Evolutionary conservation across 768 basidiomycete genomes (phyloP).

Genomic region (Amanita pseudoporphyria): DNA sequence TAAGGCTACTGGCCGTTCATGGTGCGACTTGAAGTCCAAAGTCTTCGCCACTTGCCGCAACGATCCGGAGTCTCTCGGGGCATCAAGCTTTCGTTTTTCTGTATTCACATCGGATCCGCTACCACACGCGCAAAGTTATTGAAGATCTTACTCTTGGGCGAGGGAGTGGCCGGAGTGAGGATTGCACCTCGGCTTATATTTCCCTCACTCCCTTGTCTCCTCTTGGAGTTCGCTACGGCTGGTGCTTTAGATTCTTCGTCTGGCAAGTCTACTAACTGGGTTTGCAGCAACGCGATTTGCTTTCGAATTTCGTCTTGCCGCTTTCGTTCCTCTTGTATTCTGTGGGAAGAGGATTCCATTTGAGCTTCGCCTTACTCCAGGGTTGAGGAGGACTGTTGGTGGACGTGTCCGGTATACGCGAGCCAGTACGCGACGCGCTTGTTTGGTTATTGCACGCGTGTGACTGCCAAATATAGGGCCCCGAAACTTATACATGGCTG

Average conservation of each 20-base stretch:
- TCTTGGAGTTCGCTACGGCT: constrained; percentile 41
- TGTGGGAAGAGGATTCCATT: constrained; percentile 50
- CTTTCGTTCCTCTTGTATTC: constrained; percentile 25
- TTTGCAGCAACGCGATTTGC: constrained; percentile 48
- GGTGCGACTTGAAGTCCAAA: constrained; percentile 3
- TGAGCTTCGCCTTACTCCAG: neutral
- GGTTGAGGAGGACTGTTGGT: constrained; percentile 8
- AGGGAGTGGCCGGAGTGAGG: constrained; percentile 52
- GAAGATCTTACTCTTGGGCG: constrained; percentile 30
- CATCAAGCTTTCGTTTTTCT: constrained; percentile 36
- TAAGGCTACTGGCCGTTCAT: constrained; percentile 2
- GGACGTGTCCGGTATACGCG: neutral
- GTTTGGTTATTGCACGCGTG: no score
- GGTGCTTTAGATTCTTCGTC: constrained; percentile 15
- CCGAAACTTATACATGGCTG: no score
- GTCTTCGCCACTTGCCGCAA: neutral
- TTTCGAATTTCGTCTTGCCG: constrained; percentile 40
- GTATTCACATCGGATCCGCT: constrained; percentile 9
- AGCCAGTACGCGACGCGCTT: no score
- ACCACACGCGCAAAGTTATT: neutral
- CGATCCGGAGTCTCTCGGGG: constrained; percentile 6
- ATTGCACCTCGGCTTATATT: constrained; percentile 22
- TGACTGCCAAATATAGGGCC: no score
- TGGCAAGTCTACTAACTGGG: constrained; percentile 37
- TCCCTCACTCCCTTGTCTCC: neutral